Base-by-base conservation (phyloP, 2,329 filamentous ascomycete genomes). In the Biscogniauxia mediterranea region DNA sequence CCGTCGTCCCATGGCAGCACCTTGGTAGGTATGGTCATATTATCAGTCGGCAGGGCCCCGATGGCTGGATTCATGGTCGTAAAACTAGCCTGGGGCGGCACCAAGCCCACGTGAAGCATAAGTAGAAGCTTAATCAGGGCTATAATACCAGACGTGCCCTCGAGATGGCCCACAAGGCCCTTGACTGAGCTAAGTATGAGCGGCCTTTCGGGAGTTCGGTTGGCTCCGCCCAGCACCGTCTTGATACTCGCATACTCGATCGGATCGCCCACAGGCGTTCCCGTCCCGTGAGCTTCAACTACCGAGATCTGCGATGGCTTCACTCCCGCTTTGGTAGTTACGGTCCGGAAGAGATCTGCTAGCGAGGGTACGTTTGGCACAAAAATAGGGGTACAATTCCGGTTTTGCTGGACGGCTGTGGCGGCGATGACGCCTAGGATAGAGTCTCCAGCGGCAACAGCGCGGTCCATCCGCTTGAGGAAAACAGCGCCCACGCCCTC, bases 401-500 rank as follows among this genome's bases (percentile, higher is more conserved):
- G 76, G 59, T 81, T 78, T 51, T 79, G 76, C 60, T 79, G 73
- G 2, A 77, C 69, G 0, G 67, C 74, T 0, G 75, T 75, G 8
- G 64, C 70, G 0, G 71, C 61, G 20, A 83, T 77, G 5, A 75
- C 66, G 0, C 74, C 79, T 1, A 77, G 60, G 15, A 81, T 73
- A 0, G 71, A 70, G 63, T 86, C 78, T 0, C 79, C 78, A 28
- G 83, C 81, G 1, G 69, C 69, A 0, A 84, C 21, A 0, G 84
- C 84, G 8, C 74, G 68, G 0, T 74, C 71, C 0, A 84, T 64
- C 1, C 69, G 75, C 71, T 86, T 86, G 0, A 86, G 62, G 1
- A 83, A 66, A 0, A 86, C 66, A 0, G 73, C 65, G 0, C 68
- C 79, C 2, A 77, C 67, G 0, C 79, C 83, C 55, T 87, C 84